These are phyloP conservation scores for Yamadazyma kitorensis DNA, from an alignment of 805 yeast genomes.

Conservation along the genomic window DNA sequence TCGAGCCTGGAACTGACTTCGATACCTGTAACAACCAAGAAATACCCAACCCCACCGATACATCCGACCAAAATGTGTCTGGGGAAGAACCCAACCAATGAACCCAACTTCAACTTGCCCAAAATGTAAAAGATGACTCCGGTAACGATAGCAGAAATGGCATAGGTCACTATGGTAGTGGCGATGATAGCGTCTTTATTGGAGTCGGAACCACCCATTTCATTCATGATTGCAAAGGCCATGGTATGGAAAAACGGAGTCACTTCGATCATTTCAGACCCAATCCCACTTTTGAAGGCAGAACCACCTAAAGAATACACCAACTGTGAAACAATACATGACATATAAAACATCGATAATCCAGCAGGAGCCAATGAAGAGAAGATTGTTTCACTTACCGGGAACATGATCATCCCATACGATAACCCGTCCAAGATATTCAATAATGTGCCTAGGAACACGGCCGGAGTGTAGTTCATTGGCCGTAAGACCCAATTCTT, in stretches of 20 bases:
- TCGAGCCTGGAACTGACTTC: slow-evolving; percentile 86
- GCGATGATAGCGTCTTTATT: slow-evolving; percentile 59
- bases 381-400: slow-evolving; percentile 78
- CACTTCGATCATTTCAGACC: slow-evolving; percentile 98
- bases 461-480: slow-evolving; percentile 65
- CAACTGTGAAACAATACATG: slow-evolving; percentile 85
- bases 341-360: slow-evolving; percentile 87
- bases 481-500: slow-evolving; percentile 33
- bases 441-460: slow-evolving; percentile 76
- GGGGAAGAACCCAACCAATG: slow-evolving; percentile 92
- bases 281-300: slow-evolving; percentile 85
- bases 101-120: slow-evolving; percentile 80
- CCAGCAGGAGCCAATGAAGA: slow-evolving; percentile 84
- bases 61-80: slow-evolving; percentile 95
- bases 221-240: slow-evolving; percentile 69
- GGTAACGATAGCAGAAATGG: slow-evolving; percentile 78
- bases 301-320: slow-evolving; percentile 90
- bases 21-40: slow-evolving; percentile 82
- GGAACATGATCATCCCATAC: slow-evolving; percentile 97
- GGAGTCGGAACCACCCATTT: slow-evolving; percentile 49
- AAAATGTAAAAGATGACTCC: slow-evolving; percentile 75
- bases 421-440: slow-evolving; percentile 91
- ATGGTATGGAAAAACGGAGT: slow-evolving; percentile 96
- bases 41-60: slow-evolving; percentile 98
- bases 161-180: slow-evolving; percentile 84